Evolutionary conservation across 2,329 filamentous ascomycete genomes (phyloP).

Genomic region (Aspergillus novoparasiticus): DNA sequence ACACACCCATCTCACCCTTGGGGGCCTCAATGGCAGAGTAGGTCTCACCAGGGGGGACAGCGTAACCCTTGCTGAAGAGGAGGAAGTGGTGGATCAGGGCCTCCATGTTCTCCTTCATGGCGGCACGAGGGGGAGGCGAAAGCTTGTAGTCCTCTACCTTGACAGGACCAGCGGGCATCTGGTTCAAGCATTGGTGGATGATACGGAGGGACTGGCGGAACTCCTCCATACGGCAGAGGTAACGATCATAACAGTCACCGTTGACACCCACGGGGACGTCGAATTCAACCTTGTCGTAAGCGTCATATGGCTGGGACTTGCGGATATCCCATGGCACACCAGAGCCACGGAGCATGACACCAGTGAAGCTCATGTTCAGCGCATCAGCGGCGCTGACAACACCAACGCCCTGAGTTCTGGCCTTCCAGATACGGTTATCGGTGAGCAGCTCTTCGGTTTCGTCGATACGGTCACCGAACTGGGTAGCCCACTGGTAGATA

Average conservation of each 20-base stretch:
- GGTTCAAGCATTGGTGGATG: slow-evolving; percentile 97
- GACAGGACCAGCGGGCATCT: slow-evolving; percentile 94
- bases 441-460: slow-evolving; percentile 98
- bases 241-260: slow-evolving; percentile 98
- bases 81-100: slow-evolving; percentile 99
- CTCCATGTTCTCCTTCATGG: slow-evolving; percentile 99
- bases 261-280: slow-evolving; percentile 96
- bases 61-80: slow-evolving; percentile 97
- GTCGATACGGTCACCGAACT: slow-evolving; percentile 97
- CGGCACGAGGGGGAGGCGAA: slow-evolving; percentile 87
- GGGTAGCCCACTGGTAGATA: slow-evolving; percentile 99
- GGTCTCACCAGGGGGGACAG: slow-evolving; percentile 94
- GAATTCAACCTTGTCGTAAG: slow-evolving; percentile 97
- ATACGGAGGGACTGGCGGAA: slow-evolving; percentile 98
- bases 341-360: slow-evolving; percentile 96
- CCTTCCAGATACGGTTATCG: slow-evolving; percentile 99
- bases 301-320: slow-evolving; percentile 96
- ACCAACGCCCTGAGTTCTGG: slow-evolving; percentile 86
- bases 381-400: slow-evolving; percentile 90
- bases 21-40: slow-evolving; percentile 99
- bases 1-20: slow-evolving; percentile 99
- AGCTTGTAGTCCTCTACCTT: slow-evolving; percentile 99
- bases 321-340: slow-evolving; percentile 95
- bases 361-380: slow-evolving; percentile 95
- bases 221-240: slow-evolving; percentile 99